phyloP scores from a whole-genome alignment of 495 filamentous ascomycete genomes.

The Neurospora sp. region DNA sequence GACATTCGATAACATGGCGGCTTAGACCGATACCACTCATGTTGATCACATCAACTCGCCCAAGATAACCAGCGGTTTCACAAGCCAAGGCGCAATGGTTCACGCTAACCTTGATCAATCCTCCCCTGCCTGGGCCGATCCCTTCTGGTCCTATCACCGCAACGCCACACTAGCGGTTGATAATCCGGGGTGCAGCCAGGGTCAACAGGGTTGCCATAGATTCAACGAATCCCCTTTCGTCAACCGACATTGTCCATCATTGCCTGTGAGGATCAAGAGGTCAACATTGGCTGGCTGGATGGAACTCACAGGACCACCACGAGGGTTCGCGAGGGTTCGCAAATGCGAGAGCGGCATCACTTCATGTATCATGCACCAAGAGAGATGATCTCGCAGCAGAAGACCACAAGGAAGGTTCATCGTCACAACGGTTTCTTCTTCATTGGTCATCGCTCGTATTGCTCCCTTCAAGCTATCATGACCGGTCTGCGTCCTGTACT shows the following conservation, averaged over 20 bases:
- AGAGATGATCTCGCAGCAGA: neutral
- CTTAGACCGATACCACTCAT: too few relatives aligned
- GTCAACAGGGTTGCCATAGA: neutral
- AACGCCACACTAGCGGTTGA: neutral
- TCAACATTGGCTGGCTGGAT: neutral
- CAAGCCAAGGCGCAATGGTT: neutral
- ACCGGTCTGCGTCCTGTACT: neutral
- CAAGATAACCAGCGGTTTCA: neutral
- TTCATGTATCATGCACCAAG: neutral
- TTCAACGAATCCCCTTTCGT: neutral
- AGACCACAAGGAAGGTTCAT: neutral
- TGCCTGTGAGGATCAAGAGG: neutral
- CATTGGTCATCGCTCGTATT: neutral
- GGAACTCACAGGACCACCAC: neutral
- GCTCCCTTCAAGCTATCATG: neutral
- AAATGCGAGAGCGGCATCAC: neutral
- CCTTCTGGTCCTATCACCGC: neutral
- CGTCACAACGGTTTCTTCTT: neutral
- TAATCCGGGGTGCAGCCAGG: neutral
- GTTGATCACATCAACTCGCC: neutral
- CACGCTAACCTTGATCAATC: neutral
- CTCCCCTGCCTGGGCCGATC: neutral
- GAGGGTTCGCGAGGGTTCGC: neutral
- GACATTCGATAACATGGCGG: too few relatives aligned
- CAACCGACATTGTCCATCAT: neutral